A percentile compares a stretch with the other conserved stretches of the same genome.
phyloP scores from a whole-genome alignment of 164 flowering plant species.

The Piper betle region DNA sequence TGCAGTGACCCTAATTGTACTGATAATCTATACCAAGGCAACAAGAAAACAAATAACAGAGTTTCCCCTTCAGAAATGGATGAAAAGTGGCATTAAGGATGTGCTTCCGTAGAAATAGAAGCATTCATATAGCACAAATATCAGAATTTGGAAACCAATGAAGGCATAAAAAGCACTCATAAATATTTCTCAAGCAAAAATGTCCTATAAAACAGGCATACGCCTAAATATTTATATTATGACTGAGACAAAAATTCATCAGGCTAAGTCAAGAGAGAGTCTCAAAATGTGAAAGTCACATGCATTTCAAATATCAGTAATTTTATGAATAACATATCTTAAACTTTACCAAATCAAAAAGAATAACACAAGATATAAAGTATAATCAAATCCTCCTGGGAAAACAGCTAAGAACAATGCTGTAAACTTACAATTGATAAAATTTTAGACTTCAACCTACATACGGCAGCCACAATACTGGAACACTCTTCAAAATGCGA shows the following conservation, averaged over 20 bases:
- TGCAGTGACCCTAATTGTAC: not conserved
- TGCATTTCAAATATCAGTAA: not conserved
- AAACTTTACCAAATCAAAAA: not conserved
- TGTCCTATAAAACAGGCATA: too few relatives aligned
- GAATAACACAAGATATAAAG: not conserved
- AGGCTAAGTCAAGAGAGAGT: not conserved
- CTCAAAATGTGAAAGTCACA: not conserved
- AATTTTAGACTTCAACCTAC: slow-evolving; percentile 78
- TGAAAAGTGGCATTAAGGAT: too few relatives aligned
- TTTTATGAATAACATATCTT: not conserved
- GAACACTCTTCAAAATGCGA: slow-evolving; percentile 23
- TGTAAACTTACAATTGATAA: slow-evolving; percentile 70
- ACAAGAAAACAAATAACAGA: not conserved
- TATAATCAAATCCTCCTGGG: not conserved
- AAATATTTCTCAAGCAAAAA: too few relatives aligned
- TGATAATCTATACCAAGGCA: too few relatives aligned
- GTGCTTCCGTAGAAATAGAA: too few relatives aligned
- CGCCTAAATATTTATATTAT: too few relatives aligned
- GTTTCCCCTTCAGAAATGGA: not conserved
- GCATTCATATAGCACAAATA: too few relatives aligned
- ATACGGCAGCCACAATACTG: slow-evolving; percentile 44
- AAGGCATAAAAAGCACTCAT: too few relatives aligned
- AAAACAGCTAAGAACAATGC: not conserved
- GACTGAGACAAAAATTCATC: too few relatives aligned
- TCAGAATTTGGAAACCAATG: too few relatives aligned